Evolutionary conservation across 2,329 filamentous ascomycete genomes (phyloP).

Genomic region (Paraconiothyrium brasiliense): DNA sequence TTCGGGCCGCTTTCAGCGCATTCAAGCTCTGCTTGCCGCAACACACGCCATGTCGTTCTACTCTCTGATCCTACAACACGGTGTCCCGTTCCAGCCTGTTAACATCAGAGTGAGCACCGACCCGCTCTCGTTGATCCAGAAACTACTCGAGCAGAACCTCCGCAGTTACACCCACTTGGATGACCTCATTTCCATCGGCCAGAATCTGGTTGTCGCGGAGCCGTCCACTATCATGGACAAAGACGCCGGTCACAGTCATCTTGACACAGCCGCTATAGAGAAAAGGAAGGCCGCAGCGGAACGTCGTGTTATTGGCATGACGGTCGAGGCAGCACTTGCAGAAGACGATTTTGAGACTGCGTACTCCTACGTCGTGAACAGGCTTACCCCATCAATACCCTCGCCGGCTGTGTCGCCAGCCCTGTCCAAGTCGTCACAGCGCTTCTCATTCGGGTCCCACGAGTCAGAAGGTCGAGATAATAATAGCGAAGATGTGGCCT

Average conservation of each 20-base stretch:
- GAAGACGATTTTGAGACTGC: slow-evolving; percentile 88
- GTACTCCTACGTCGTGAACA: slow-evolving; percentile 82
- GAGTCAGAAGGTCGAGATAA: slow-evolving; percentile 29
- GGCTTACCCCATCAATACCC: slow-evolving; percentile 60
- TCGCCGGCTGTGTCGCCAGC: slow-evolving; percentile 38
- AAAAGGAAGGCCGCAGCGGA: slow-evolving; percentile 59
- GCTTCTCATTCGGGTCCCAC: slow-evolving; percentile 39
- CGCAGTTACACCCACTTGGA: slow-evolving; percentile 78
- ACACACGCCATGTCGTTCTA: slow-evolving; percentile 81
- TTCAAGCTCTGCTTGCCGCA: slow-evolving; percentile 73
- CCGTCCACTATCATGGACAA: slow-evolving; percentile 45
- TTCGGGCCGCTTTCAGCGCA: slow-evolving; percentile 63
- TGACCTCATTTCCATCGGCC: slow-evolving; percentile 74
- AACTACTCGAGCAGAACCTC: slow-evolving; percentile 78
- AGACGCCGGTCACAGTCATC: slow-evolving; percentile 60
- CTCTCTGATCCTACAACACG: slow-evolving; percentile 79
- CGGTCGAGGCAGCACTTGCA: slow-evolving; percentile 76
- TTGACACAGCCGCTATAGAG: slow-evolving; percentile 34
- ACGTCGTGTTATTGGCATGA: slow-evolving; percentile 79
- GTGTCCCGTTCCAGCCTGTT: slow-evolving; percentile 81
- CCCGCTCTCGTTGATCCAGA: slow-evolving; percentile 76
- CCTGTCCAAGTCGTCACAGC: slow-evolving; percentile 32
- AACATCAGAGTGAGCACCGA: slow-evolving; percentile 80
- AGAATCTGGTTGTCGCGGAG: slow-evolving; percentile 65
- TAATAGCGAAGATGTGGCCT: slow-evolving; percentile 72